Evolutionary conservation across 768 basidiomycete species (phyloP), one percentile per base, ranked within the genome.

Genomic region (Phaeotremella fagi): DNA sequence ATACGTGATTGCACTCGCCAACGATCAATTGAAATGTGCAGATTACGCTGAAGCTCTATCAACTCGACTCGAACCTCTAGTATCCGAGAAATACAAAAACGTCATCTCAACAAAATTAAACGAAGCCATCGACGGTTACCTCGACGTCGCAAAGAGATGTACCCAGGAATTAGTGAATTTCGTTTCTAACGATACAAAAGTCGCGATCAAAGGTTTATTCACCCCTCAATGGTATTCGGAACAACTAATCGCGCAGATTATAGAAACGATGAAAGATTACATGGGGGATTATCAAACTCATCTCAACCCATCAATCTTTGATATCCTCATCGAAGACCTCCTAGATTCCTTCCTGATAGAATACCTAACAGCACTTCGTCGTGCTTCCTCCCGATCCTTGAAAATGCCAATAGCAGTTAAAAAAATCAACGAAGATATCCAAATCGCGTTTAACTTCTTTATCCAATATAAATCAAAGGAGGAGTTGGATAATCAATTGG

Each of bases 121-220:
- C 77, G 87, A 94, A 59, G 91, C 92, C 28, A 97, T 98, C 61
- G 94, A 99, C 71, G 95, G 95, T 2, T 98, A 92, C 75, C 82
- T 98, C 58, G 95, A 99, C 74, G 90, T 98, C 33, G 92, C 92
- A 48, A 98, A 98, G 79, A 89, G 88, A 72, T 98, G 92, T 78
- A 90, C 87, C 20, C 88, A 94, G 64, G 86, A 87, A 0, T 82
- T 99, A 52, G 91, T 99, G 67, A 87, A 88, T 63, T 83, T 94
- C 65, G 85, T 98, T 64, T 90, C 95, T 79, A 88, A 95, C 74
- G 95, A 98, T 72, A 77, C 98, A 61, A 88, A 86, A 71, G 83
- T 86, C 0, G 92, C 87, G 9, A 86, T 83, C 15, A 90, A 88
- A 71, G 80, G 79, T 33, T 79, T 98, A 31, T 91, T 98, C 80